phyloP scores from a whole-genome alignment of 768 basidiomycete species.

The Rhizopogon salebrosus region DNA sequence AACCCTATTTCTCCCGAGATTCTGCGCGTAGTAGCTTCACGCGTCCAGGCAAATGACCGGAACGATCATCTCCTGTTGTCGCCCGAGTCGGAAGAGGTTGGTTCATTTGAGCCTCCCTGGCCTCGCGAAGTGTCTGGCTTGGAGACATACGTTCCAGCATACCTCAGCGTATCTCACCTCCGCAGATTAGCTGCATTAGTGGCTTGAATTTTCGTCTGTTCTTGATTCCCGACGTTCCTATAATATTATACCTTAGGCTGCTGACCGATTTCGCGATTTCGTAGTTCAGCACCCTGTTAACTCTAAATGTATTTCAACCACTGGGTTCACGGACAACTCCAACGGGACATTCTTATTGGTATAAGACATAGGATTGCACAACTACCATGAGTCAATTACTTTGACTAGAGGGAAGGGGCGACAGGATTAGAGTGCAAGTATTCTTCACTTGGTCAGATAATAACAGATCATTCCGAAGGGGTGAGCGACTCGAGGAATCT shows the following conservation, averaged over 20 bases:
- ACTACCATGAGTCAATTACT: neutral
- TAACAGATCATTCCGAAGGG: constrained; percentile 43
- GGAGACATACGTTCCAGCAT: constrained; percentile 94
- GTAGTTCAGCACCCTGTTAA: constrained; percentile 8
- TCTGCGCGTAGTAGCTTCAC: constrained; percentile 89
- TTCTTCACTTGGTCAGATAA: constrained; percentile 52
- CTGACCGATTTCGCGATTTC: constrained; percentile 4
- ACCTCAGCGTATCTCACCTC: constrained; percentile 85
- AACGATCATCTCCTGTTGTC: constrained; percentile 94
- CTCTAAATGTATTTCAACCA: constrained; percentile 13
- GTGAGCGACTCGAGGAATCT: constrained; percentile 19
- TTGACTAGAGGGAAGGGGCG: neutral
- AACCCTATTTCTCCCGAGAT: constrained; percentile 98
- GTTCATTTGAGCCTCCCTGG: constrained; percentile 89
- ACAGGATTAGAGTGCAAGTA: constrained; percentile 30
- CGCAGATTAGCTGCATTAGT: constrained; percentile 84
- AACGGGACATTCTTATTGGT: neutral
- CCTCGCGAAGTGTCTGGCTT: constrained; percentile 93
- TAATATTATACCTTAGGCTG: neutral
- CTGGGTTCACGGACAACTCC: neutral
- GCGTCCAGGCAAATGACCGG: constrained; percentile 93
- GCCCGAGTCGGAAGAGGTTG: constrained; percentile 96
- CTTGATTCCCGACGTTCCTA: neutral
- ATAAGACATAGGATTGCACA: neutral
- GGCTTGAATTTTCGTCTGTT: constrained; percentile 39